A percentile compares a stretch with the other conserved stretches of the same genome.
These are phyloP conservation scores for Pneumocystis jirovecii DNA, from an alignment of 1,139 yeast genomes.

Conservation along the genomic window DNA sequence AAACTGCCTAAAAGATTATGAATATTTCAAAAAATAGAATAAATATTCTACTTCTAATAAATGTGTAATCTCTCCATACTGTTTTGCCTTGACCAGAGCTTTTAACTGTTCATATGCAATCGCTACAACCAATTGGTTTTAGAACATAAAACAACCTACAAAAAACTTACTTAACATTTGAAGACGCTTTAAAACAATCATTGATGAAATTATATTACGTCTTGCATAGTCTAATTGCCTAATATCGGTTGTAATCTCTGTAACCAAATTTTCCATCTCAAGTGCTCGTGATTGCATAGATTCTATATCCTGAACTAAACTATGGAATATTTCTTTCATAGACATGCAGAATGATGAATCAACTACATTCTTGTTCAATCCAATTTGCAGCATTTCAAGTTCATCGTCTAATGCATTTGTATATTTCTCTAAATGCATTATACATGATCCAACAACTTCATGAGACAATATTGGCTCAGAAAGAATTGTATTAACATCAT, in stretches of 20 bases:
- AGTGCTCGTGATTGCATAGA: slow-evolving; percentile 37
- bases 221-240: slow-evolving; percentile 68
- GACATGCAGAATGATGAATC: slow-evolving; percentile 12
- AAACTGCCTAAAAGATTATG: slow-evolving; percentile 55
- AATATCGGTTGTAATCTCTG: slow-evolving; percentile 54
- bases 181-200: slow-evolving; percentile 73
- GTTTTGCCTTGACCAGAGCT: slow-evolving; percentile 31
- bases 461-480: background rate
- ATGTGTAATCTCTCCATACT: slow-evolving; percentile 37
- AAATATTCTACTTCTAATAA: background rate
- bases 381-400: slow-evolving; percentile 5
- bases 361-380: slow-evolving; percentile 5
- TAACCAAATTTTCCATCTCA: slow-evolving; percentile 10
- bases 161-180: slow-evolving; percentile 43
- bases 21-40: slow-evolving; percentile 24
- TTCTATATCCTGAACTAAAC: slow-evolving; percentile 27
- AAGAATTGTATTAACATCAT: background rate
- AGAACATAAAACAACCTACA: background rate
- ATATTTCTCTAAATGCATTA: background rate
- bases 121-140: slow-evolving; percentile 20
- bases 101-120: slow-evolving; percentile 60
- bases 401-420: background rate
- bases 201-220: slow-evolving; percentile 62
- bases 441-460: background rate
- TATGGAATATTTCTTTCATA: slow-evolving; percentile 26